Base-by-base conservation (phyloP, 441 rosid species). In the Adansonia gregorii region DNA sequence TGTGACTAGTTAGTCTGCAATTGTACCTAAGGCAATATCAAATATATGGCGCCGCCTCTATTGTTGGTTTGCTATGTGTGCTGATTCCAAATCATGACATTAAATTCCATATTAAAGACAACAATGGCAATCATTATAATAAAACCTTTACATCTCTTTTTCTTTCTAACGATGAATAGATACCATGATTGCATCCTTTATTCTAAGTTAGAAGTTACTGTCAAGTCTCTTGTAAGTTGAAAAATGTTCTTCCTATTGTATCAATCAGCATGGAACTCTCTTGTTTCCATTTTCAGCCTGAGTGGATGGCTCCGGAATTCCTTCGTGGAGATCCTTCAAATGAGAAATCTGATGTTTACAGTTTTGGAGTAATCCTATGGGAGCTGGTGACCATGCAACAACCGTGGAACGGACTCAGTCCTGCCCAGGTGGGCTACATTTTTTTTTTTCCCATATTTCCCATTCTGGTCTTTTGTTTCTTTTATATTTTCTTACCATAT, bases 261-360 rank as follows among this genome's bases (percentile, higher is more conserved):
- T 84, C 78, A 60, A 78, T 82, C 83, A 86, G 72, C 85, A 56
- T 79, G 76, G 84, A 85, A 89, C 84, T 78, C 83, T 81, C 46
- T 83, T 78, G 68, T 80, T 80, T 92, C 82, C 72, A 65, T 83
- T 85, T 88, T 85, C 93, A 95, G 99, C 99, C 98, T 2, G 99
- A 95, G 88, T 95, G 99, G 99, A 94, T 95, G 99, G 99, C 99
- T 81, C 98, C 99, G 45, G 99, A 95, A 78, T 94, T 95, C 78
- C 97, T 95, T 73, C 91, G 99, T 9, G 99, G 97, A 7, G 99
- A 95, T 86, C 99, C 97, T 7, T 92, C 98, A 20, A 89, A 95
- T 72, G 99, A 95, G 86, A 95, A 95, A 86, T 92, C 98, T 65
- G 99, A 95, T 84, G 95, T 93, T 41, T 95, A 84, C 81, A 94